Evolutionary conservation across 306 rosid species (phyloP).

Genomic region (Sechiopsis laciniata): DNA sequence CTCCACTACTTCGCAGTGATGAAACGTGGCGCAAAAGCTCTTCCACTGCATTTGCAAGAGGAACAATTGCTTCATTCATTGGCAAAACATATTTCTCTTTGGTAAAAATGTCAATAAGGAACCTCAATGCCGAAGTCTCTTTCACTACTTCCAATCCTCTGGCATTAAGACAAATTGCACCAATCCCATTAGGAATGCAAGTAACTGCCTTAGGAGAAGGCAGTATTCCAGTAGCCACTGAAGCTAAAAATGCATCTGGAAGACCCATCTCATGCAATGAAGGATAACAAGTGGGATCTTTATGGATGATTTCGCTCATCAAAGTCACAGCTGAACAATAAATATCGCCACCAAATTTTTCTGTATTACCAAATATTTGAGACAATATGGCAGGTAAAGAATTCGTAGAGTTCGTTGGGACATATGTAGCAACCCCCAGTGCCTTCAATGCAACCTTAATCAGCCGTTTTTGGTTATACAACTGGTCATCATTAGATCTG

Average conservation of each 20-base stretch:
- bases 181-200: constrained; percentile 88
- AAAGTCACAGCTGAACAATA: constrained; percentile 94
- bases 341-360: constrained; percentile 92
- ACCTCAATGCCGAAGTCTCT: constrained; percentile 59
- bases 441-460: constrained; percentile 88
- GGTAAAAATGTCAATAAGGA: constrained; percentile 79
- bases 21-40: constrained; percentile 92
- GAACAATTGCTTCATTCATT: constrained; percentile 93
- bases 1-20: constrained; percentile 75
- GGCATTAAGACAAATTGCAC: constrained; percentile 93
- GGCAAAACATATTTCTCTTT: constrained; percentile 70
- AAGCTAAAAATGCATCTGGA: constrained; percentile 80
- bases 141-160: constrained; percentile 81
- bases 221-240: constrained; percentile 72
- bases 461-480: constrained; percentile 75
- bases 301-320: constrained; percentile 96
- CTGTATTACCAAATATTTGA: constrained; percentile 57
- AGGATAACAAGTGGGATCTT: constrained; percentile 83
- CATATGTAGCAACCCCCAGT: constrained; percentile 88
- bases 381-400: constrained; percentile 69
- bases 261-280: constrained; percentile 87
- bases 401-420: constrained; percentile 55
- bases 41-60: constrained; percentile 87
- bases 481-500: constrained; percentile 50
- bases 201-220: constrained; percentile 89